A percentile compares a stretch with the other conserved stretches of the same genome.
These are phyloP conservation scores for Entelexis paramagnoliae DNA, from an alignment of 1,139 yeast genomes.

Conservation along the genomic window DNA sequence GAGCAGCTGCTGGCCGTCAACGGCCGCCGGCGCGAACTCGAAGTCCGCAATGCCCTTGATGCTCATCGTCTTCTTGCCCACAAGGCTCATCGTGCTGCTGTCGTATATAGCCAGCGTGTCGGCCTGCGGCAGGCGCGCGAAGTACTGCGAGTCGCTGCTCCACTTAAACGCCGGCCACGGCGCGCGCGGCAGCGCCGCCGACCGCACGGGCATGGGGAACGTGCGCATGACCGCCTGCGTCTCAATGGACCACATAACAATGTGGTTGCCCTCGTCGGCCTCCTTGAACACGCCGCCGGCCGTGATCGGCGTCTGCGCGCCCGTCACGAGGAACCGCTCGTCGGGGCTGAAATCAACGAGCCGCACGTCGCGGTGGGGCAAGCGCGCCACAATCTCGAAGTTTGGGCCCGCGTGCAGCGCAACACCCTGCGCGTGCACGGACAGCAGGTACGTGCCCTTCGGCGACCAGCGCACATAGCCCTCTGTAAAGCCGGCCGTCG, in stretches of 20 bases:
- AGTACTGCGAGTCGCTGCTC: conserved; percentile 87
- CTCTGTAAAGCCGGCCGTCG: conserved; percentile 77
- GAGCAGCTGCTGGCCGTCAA: conserved; percentile 59
- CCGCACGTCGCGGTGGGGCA: conserved; percentile 82
- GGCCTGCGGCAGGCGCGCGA: conserved; percentile 92
- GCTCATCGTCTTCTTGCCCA: conserved; percentile 79
- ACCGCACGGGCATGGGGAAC: conserved; percentile 44
- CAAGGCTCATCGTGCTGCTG: conserved; percentile 55
- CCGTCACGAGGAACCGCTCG: conserved; percentile 81
- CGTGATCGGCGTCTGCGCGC: conserved; percentile 73
- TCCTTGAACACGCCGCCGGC: conserved; percentile 73
- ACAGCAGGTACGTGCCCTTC: conserved; percentile 77
- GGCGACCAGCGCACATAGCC: conserved; percentile 88
- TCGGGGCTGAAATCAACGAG: conserved; percentile 86
- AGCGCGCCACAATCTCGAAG: conserved; percentile 65
- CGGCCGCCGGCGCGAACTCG: conserved; percentile 90
- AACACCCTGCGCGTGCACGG: conserved; percentile 90
- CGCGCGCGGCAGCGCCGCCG: conserved; percentile 36
- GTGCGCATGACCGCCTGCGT: conserved; percentile 81
- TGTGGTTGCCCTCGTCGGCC: conserved; percentile 84
- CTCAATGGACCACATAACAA: conserved; percentile 85
- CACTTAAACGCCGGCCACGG: conserved; percentile 97
- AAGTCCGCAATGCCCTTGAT: conserved; percentile 83
- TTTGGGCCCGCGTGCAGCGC: conserved; percentile 93
- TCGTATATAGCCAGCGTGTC: conserved; percentile 78